Evolutionary conservation across 176 grass and related monocot species (phyloP).

Genomic region (Musa troglodytarum): DNA sequence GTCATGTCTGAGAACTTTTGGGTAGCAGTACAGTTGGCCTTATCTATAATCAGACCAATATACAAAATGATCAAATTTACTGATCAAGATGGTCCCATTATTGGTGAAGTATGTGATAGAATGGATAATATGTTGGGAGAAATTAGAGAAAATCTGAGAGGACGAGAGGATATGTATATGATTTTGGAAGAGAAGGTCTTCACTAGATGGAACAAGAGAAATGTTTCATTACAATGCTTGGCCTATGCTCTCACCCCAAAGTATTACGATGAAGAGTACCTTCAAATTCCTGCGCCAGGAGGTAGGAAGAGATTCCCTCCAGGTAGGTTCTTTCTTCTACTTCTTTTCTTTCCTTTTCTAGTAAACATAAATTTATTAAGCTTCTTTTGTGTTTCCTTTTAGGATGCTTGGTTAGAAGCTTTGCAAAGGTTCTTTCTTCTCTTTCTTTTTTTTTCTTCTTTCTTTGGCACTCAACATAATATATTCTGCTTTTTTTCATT

Average conservation of each 20-base stretch:
- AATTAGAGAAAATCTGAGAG: slow-evolving; percentile 25
- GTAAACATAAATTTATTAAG: background rate
- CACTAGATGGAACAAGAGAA: slow-evolving; percentile 21
- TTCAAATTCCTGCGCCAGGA: slow-evolving; percentile 21
- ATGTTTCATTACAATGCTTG: slow-evolving; percentile 20
- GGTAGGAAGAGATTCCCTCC: slow-evolving; percentile 24
- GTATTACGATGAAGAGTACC: slow-evolving; percentile 31
- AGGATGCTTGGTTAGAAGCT: background rate
- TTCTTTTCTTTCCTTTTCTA: background rate
- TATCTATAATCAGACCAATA: slow-evolving; percentile 25
- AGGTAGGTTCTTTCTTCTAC: slow-evolving; percentile 1
- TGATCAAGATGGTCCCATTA: slow-evolving; percentile 27
- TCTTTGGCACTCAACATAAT: background rate
- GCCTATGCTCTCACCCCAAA: slow-evolving; percentile 27
- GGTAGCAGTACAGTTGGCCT: slow-evolving; percentile 21
- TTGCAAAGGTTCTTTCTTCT: background rate
- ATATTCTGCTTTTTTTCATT: background rate
- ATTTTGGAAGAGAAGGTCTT: slow-evolving; percentile 9
- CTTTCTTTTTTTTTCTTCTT: background rate
- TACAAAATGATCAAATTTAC: slow-evolving; percentile 27
- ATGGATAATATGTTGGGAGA: slow-evolving; percentile 29
- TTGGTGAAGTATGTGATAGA: slow-evolving; percentile 27
- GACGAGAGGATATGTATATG: slow-evolving; percentile 18
- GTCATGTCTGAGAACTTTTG: slow-evolving; percentile 26
- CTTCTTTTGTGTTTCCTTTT: background rate